Evolutionary conservation across 1,284 basidiomycete genomes (phyloP).

Genomic region (Takashimella koratensis): DNA sequence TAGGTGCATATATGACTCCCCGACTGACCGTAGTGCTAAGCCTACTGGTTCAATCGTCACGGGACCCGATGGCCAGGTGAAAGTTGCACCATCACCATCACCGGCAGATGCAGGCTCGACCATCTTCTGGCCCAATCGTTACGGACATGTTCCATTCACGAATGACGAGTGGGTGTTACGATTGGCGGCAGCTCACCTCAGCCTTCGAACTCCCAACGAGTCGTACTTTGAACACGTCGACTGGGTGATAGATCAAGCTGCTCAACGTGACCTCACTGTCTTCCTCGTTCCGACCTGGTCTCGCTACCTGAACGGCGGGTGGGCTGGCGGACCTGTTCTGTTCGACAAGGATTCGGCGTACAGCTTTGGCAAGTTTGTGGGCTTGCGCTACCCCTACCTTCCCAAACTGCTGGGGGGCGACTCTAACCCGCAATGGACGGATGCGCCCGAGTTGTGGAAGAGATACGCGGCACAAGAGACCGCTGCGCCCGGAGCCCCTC

Average conservation of each 20-base stretch:
- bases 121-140: too few relatives aligned
- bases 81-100: too few relatives aligned
- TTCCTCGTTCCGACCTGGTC: slow-evolving; percentile 6
- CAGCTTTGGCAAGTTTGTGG: slow-evolving; percentile 1
- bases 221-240: slow-evolving; percentile 11
- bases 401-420: slow-evolving; percentile 6
- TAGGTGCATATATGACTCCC: background rate
- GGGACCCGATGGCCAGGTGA: too few relatives aligned
- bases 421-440: slow-evolving; percentile 2
- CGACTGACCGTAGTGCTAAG: background rate
- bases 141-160: too few relatives aligned
- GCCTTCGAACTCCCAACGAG: too few relatives aligned
- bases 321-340: slow-evolving; percentile 1
- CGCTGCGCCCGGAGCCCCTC: too few relatives aligned
- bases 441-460: background rate
- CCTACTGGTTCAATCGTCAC: too few relatives aligned
- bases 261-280: background rate
- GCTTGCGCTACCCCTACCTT: slow-evolving; percentile 5
- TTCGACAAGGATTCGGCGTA: background rate
- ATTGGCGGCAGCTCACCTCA: too few relatives aligned
- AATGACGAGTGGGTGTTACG: too few relatives aligned
- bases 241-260: slow-evolving; percentile 1
- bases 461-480: background rate
- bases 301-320: slow-evolving; percentile 3
- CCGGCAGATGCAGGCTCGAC: too few relatives aligned